Conservation (phyloP, 2,329 filamentous ascomycete species). For the Ascochyta lentis region DNA sequence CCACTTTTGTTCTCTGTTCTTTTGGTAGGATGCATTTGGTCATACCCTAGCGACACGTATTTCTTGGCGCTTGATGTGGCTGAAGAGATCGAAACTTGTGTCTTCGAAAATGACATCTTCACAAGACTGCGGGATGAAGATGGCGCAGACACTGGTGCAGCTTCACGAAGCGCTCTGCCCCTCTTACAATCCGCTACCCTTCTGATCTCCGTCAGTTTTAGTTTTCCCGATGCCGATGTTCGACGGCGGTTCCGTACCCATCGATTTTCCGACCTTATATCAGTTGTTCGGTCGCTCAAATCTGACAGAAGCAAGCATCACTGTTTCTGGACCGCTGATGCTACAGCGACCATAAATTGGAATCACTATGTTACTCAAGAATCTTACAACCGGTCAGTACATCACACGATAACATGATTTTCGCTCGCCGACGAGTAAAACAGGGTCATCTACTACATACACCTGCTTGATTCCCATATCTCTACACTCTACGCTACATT, state of each 20-base stretch:
- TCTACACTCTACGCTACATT: not conserved
- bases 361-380: not conserved
- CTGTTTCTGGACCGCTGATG: not conserved
- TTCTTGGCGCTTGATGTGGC: constrained; percentile 2
- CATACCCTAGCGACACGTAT: constrained; percentile 6
- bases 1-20: not conserved
- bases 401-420: not conserved
- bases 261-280: not conserved
- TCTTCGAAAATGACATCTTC: not conserved
- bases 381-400: constrained; percentile 2
- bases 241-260: constrained; percentile 1
- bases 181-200: constrained; percentile 4
- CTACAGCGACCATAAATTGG: not conserved
- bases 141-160: accelerated
- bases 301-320: not conserved
- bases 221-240: not conserved
- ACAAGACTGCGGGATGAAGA: not conserved
- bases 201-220: constrained; percentile 5
- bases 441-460: constrained; percentile 1
- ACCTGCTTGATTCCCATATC: constrained; percentile 7
- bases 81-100: not conserved
- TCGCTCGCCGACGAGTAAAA: too few species aligned
- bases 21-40: constrained; percentile 5
- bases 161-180: not conserved
- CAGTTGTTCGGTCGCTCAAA: not conserved